phyloP scores from a whole-genome alignment of 495 filamentous ascomycete genomes.

The Tuber indicum region DNA sequence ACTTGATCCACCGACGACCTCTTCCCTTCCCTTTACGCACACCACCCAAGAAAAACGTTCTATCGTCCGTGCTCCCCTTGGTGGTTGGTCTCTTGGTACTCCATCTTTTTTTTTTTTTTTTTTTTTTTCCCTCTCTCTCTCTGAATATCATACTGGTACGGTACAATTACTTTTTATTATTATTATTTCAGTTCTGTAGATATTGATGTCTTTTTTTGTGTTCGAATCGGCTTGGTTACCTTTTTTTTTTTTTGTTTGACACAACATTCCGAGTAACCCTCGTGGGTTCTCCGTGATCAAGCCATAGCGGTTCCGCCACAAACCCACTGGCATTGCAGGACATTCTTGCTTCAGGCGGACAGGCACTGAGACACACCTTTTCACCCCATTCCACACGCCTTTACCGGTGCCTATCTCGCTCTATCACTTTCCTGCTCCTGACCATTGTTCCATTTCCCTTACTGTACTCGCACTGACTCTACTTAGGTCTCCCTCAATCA shows the following conservation, averaged over 20 bases:
- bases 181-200: conserved; percentile 23
- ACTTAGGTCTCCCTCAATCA: background rate
- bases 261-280: conserved; percentile 7
- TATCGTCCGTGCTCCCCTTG: conserved; percentile 34
- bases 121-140: background rate
- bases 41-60: conserved; percentile 33
- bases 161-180: conserved; percentile 2
- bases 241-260: conserved; percentile 21
- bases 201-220: background rate
- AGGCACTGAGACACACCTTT: background rate
- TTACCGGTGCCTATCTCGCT: conserved; percentile 5
- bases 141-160: background rate
- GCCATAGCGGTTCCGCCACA: conserved; percentile 23
- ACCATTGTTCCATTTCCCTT: background rate
- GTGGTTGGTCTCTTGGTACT: conserved; percentile 22
- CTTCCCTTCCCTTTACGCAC: conserved; percentile 28
- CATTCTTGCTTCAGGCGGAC: conserved; percentile 15
- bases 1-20: conserved; percentile 28
- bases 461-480: background rate
- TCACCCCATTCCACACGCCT: background rate
- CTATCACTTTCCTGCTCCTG: background rate
- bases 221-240: background rate
- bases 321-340: conserved; percentile 16
- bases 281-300: conserved; percentile 13
- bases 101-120: background rate